Evolutionary conservation across 106 monocot species (phyloP).

Genomic region (Dioscorea dumetorum): DNA sequence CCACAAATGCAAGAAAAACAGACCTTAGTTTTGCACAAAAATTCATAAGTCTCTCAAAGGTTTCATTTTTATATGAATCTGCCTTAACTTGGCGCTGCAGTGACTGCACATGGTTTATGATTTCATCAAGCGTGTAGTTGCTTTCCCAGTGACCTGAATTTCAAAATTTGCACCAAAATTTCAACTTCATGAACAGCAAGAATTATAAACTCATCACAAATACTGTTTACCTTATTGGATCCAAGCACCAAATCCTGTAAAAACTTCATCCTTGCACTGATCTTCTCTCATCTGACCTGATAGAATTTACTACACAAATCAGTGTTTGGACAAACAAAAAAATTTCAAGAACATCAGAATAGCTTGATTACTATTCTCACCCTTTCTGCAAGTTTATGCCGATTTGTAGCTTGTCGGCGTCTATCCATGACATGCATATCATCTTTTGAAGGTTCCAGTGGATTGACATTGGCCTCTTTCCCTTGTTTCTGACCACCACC

Average conservation of each 20-base stretch:
- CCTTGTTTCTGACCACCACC: slow-evolving; percentile 15
- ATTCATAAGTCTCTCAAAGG: too few species aligned
- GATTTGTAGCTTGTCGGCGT: slow-evolving; percentile 78
- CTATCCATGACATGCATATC: slow-evolving; percentile 80
- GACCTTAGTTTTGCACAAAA: too few species aligned
- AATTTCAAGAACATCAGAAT: neutral
- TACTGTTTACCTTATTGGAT: slow-evolving; percentile 47
- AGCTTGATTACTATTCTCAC: slow-evolving; percentile 12
- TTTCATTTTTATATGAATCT: too few species aligned
- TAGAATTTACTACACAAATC: neutral
- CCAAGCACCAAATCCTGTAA: slow-evolving; percentile 72
- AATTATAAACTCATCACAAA: neutral
- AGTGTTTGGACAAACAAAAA: neutral
- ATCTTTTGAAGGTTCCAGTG: slow-evolving; percentile 47
- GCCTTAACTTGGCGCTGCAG: too few species aligned
- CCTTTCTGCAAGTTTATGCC: slow-evolving; percentile 85
- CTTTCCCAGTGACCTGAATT: too few species aligned
- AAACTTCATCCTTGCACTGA: slow-evolving; percentile 71
- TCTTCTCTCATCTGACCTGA: slow-evolving; percentile 73
- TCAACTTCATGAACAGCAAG: too few species aligned
- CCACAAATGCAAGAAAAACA: too few species aligned
- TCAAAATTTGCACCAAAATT: too few species aligned
- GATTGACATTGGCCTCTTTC: slow-evolving; percentile 29
- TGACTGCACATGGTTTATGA: too few species aligned
- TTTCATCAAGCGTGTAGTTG: too few species aligned